A percentile compares a stretch with the other conserved stretches of the same genome.
Evolutionary conservation across 192 early-diverging fungal species (phyloP).

Genomic region (Cetraspora pellucida): DNA sequence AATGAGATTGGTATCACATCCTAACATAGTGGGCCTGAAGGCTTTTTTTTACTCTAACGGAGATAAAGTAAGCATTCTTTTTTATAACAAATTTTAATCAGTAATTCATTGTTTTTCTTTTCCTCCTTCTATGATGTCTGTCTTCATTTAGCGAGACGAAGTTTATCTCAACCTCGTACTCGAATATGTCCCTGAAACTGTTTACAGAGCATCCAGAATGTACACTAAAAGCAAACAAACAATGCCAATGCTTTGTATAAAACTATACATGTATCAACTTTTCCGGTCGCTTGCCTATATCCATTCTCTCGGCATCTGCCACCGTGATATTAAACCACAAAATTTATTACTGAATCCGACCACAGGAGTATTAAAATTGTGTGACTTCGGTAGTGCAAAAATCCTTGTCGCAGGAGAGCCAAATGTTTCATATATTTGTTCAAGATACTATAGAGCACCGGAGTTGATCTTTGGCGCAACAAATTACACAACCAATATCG

Average conservation of each 20-base stretch:
- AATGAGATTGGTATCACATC: constrained; percentile 90
- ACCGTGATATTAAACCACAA: constrained; percentile 99
- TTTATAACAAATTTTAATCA: no score
- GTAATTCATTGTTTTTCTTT: no score
- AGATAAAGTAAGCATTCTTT: constrained; percentile 62
- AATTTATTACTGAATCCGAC: constrained; percentile 91
- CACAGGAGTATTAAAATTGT: constrained; percentile 93
- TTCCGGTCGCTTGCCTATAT: constrained; percentile 96
- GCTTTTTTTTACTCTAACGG: constrained; percentile 96
- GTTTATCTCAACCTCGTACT: constrained; percentile 94
- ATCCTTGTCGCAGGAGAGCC: constrained; percentile 92
- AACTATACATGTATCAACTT: constrained; percentile 99
- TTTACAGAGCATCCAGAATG: constrained; percentile 90
- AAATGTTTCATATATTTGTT: constrained; percentile 98
- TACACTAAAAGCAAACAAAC: constrained; percentile 89
- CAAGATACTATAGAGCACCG: constrained; percentile 95
- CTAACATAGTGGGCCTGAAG: constrained; percentile 88
- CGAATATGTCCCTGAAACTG: constrained; percentile 95
- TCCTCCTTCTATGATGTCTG: background rate
- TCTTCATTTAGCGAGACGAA: constrained; percentile 72
- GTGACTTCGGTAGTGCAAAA: constrained; percentile 98
- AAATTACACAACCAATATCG: constrained; percentile 84
- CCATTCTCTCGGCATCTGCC: constrained; percentile 96
- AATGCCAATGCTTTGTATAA: constrained; percentile 94
- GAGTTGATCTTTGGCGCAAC: constrained; percentile 97